Evolutionary conservation across 1,284 basidiomycete genomes (phyloP), one percentile per base, ranked within the genome.

Genomic region (Uromyces viciae-fabae): DNA sequence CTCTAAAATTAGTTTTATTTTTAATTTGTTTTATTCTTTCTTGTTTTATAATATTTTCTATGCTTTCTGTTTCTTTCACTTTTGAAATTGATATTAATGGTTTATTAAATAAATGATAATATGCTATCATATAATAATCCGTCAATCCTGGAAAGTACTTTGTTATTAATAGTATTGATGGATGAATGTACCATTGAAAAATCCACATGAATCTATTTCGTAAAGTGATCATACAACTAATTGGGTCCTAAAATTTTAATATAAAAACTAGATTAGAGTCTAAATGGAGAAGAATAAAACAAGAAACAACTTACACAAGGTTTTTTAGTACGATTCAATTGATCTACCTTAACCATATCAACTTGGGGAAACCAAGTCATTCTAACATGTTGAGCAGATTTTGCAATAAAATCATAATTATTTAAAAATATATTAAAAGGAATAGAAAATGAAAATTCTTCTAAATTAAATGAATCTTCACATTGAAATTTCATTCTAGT

Each of bases 331-430:
- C 74, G 56, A 42, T 75, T 75, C 28, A 25, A 85, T 86, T 81
- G 85, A 85, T 82, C 86, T 84, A 22, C 83, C 82, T 81, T 85
- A 84, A 73, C 86, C 83, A 80, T 84, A 86, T 83, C 90, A 25
- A 91, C 90, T 81, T 93, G 91, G 1, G 95, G 94, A 87, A 92
- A 97, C 95, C 95, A 99, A 93, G 94, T 95, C 40, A 95, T 89
- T n/a, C 94, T 89, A 33, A 94, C 93, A 86, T 98, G 94, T 86
- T 98, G 90, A 0, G 92, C 91, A 68, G 86, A 82, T 82, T 91
- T 89, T 31, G 92, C 84, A 75, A 88, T 86, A 49, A 87, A 85
- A 75, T 92, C 85, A 82, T 91, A 90, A n/a, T 90, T 87, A 36
- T 86, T 86, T 56, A 88, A 84, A 66, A 89, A 87, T 49, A 86